phyloP scores from a whole-genome alignment of 2,329 filamentous ascomycete species.

The Aspergillus glaucus region DNA sequence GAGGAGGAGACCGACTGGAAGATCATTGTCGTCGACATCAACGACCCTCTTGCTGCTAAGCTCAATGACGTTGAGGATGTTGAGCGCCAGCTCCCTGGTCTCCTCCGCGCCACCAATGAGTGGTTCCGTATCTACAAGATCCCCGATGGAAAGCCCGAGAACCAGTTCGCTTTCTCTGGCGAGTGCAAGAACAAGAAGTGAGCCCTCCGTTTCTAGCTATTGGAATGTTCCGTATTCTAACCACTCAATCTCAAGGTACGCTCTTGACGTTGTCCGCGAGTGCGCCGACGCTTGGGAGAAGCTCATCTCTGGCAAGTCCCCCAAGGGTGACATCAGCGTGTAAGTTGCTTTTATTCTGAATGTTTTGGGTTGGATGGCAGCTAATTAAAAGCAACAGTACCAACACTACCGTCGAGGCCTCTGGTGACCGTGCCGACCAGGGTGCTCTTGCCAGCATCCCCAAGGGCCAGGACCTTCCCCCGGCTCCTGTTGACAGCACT shows the following conservation, averaged over 20 bases:
- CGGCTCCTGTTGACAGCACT: conserved; percentile 87
- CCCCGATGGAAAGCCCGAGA: conserved; percentile 99
- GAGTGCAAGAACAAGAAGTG: conserved; percentile 99
- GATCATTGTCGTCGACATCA: conserved; percentile 98
- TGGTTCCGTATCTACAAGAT: conserved; percentile 99
- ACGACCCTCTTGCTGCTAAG: conserved; percentile 92
- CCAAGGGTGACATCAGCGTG: conserved; percentile 71
- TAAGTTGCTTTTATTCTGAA: conserved; percentile 46
- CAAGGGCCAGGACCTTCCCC: conserved; percentile 67
- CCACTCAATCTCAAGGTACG: conserved; percentile 55
- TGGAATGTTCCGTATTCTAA: conserved; percentile 8
- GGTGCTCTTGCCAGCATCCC: conserved; percentile 71
- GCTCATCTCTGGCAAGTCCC: conserved; percentile 84
- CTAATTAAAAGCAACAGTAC: conserved; percentile 47
- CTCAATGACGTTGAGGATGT: conserved; percentile 99
- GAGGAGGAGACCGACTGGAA: conserved; percentile 99
- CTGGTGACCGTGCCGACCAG: conserved; percentile 62
- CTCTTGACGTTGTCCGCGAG: conserved; percentile 90
- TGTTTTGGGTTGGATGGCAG: neutral
- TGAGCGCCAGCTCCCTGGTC: conserved; percentile 93
- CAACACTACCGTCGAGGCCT: conserved; percentile 72
- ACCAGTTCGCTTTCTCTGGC: conserved; percentile 99
- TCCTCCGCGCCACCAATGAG: conserved; percentile 96
- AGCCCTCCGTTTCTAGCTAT: conserved; percentile 17
- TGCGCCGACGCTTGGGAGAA: conserved; percentile 96